Evolutionary conservation across 2,329 filamentous ascomycete genomes (phyloP).

Genomic region (Botrytis fabae): DNA sequence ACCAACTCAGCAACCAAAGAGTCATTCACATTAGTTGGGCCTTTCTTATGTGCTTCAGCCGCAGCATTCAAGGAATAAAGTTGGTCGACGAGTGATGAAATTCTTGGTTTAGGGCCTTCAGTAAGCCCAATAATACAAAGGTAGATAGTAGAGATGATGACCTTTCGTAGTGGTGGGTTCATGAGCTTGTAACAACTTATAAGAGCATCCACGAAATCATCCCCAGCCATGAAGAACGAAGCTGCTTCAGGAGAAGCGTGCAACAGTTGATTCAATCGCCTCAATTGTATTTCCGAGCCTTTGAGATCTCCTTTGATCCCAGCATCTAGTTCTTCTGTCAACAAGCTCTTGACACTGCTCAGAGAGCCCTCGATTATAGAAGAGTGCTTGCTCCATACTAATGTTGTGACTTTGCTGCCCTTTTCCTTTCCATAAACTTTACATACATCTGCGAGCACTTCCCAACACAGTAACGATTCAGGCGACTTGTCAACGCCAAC

Average conservation of each 20-base stretch:
- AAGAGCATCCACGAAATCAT: conserved; percentile 82
- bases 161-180: conserved; percentile 62
- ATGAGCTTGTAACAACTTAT: conserved; percentile 64
- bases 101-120: conserved; percentile 65
- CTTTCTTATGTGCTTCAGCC: conserved; percentile 62
- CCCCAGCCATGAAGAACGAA: conserved; percentile 73
- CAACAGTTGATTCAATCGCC: conserved; percentile 62
- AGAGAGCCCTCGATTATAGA: conserved; percentile 55
- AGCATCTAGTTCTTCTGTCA: conserved; percentile 64
- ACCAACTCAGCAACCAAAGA: conserved; percentile 81
- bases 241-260: conserved; percentile 59
- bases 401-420: conserved; percentile 51
- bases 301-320: conserved; percentile 57
- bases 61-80: conserved; percentile 76
- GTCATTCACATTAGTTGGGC: conserved; percentile 58
- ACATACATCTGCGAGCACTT: conserved; percentile 67
- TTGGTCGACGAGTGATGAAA: conserved; percentile 77
- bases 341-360: conserved; percentile 58
- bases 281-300: conserved; percentile 55
- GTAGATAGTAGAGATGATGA: conserved; percentile 72
- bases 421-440: conserved; percentile 66
- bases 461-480: conserved; percentile 58
- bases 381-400: conserved; percentile 55
- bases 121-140: conserved; percentile 72
- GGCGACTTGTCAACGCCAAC: conserved; percentile 49